phyloP scores from a whole-genome alignment of 164 flowering plant genomes.

The Cinnamomum chago region DNA sequence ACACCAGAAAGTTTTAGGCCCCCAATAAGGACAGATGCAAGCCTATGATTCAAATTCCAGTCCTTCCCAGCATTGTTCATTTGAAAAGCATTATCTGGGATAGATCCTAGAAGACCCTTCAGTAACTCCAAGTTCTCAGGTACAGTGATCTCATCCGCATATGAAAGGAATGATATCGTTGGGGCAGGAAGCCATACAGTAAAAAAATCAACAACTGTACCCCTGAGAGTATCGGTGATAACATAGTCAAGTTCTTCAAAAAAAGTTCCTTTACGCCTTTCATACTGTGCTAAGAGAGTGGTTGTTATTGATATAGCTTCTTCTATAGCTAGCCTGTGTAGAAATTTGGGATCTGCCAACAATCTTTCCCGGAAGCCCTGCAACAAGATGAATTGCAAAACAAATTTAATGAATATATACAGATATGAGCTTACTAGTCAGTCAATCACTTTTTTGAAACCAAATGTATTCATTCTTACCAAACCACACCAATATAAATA shows the following conservation, averaged over 20 bases:
- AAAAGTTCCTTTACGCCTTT: constrained; percentile 83
- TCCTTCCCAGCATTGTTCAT: constrained; percentile 71
- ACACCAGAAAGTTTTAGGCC: constrained; percentile 84
- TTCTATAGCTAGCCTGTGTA: constrained; percentile 88
- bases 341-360: constrained; percentile 93
- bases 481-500: no score
- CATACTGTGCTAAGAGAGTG: constrained; percentile 85
- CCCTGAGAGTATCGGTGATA: constrained; percentile 78
- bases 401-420: constrained; percentile 12
- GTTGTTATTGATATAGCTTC: constrained; percentile 91
- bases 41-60: constrained; percentile 73
- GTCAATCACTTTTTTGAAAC: neutral
- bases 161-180: constrained; percentile 80
- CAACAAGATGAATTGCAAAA: constrained; percentile 19
- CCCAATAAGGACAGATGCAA: constrained; percentile 80
- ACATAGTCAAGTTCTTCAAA: constrained; percentile 95
- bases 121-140: constrained; percentile 56
- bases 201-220: constrained; percentile 83
- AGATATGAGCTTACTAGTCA: neutral
- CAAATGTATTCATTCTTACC: neutral
- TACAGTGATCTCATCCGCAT: constrained; percentile 37
- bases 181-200: constrained; percentile 99
- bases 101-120: constrained; percentile 77
- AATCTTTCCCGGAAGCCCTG: constrained; percentile 98
- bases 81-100: constrained; percentile 99